Conservation (phyloP, 2,329 filamentous ascomycete genomes). For the Penicillium sp. region DNA sequence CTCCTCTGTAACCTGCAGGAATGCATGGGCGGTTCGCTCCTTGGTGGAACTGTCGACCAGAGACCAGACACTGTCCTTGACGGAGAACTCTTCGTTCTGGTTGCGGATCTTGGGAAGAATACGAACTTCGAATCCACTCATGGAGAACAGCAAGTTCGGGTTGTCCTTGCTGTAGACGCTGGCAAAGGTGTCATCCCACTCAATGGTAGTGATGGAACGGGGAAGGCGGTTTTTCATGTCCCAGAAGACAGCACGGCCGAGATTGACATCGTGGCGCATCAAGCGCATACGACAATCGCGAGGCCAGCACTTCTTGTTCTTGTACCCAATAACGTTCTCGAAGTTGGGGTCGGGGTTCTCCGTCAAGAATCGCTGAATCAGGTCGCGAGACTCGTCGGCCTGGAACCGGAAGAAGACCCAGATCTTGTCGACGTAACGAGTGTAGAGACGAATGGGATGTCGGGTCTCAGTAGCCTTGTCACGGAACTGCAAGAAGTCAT, state of each 20-base stretch:
- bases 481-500: slow-evolving; percentile 96
- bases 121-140: slow-evolving; percentile 97
- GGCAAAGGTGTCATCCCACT: slow-evolving; percentile 98
- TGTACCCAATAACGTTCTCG: slow-evolving; percentile 98
- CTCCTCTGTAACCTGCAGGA: slow-evolving; percentile 95
- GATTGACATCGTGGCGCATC: slow-evolving; percentile 98
- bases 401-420: slow-evolving; percentile 97
- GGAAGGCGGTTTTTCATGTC: slow-evolving; percentile 96
- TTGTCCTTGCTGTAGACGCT: slow-evolving; percentile 99
- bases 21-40: slow-evolving; percentile 94
- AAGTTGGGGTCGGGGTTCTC: slow-evolving; percentile 99
- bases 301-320: slow-evolving; percentile 99
- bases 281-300: slow-evolving; percentile 95
- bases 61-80: slow-evolving; percentile 98
- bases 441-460: slow-evolving; percentile 97
- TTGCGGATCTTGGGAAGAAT: slow-evolving; percentile 95
- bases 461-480: slow-evolving; percentile 88
- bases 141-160: slow-evolving; percentile 93
- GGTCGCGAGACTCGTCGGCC: slow-evolving; percentile 89
- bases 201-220: slow-evolving; percentile 91
- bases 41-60: slow-evolving; percentile 95
- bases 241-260: slow-evolving; percentile 98
- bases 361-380: slow-evolving; percentile 96
- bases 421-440: slow-evolving; percentile 95
- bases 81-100: slow-evolving; percentile 91